phyloP scores from a whole-genome alignment of 192 early-diverging fungal genomes.

The Umbelopsis sp. region DNA sequence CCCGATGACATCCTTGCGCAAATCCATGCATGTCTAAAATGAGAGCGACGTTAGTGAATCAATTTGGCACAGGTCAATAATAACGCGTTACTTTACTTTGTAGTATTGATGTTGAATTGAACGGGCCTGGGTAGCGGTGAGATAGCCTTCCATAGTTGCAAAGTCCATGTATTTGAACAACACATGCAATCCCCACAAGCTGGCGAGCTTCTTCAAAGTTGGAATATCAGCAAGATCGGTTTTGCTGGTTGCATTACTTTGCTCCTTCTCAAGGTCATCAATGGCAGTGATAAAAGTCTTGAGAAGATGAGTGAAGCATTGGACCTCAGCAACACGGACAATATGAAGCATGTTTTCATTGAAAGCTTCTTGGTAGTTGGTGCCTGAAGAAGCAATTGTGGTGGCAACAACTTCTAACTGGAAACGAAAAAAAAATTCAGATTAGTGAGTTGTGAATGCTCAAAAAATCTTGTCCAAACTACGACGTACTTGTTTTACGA shows the following conservation, averaged over 20 bases:
- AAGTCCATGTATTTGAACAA: slow-evolving; percentile 45
- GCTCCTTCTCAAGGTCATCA: slow-evolving; percentile 17
- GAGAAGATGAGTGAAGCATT: slow-evolving; percentile 27
- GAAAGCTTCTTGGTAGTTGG: slow-evolving; percentile 14
- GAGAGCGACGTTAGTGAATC: neutral
- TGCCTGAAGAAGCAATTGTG: neutral
- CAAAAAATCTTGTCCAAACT: slow-evolving; percentile 2
- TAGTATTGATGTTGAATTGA: slow-evolving; percentile 39
- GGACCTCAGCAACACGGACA: slow-evolving; percentile 37
- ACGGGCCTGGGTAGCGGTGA: slow-evolving; percentile 46
- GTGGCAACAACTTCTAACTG: slow-evolving; percentile 15
- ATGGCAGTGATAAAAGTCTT: slow-evolving; percentile 27
- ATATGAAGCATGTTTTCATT: slow-evolving; percentile 35
- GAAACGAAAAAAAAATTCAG: neutral
- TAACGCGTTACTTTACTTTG: neutral
- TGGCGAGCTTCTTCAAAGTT: slow-evolving; percentile 46
- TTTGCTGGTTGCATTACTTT: neutral
- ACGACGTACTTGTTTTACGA: slow-evolving; percentile 39
- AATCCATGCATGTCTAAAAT: slow-evolving; percentile 44
- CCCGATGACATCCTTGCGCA: slow-evolving; percentile 54
- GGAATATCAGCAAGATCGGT: slow-evolving; percentile 28
- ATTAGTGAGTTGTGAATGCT: neutral
- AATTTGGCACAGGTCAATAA: no score
- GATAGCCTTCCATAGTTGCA: slow-evolving; percentile 54
- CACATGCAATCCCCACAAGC: slow-evolving; percentile 48